Evolutionary conservation across 495 filamentous ascomycete species (phyloP).

Genomic region (Aspergillus ostianus): DNA sequence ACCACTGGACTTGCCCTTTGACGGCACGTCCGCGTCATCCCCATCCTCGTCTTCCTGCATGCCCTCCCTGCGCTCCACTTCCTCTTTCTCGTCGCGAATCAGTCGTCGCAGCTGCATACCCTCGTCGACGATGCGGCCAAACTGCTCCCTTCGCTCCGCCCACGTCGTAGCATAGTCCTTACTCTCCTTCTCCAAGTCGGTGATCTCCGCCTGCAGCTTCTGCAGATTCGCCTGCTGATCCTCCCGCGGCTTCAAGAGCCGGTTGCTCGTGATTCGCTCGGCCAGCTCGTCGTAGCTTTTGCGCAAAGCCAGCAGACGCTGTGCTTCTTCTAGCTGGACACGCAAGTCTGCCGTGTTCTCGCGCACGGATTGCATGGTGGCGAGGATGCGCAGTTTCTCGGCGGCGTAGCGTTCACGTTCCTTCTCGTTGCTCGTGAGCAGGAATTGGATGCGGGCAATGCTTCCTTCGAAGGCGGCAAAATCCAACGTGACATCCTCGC

Average conservation of each 20-base stretch:
- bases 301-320: conserved; percentile 69
- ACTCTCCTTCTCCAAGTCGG: conserved; percentile 80
- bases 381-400: conserved; percentile 73
- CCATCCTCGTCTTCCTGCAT: conserved; percentile 75
- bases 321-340: conserved; percentile 70
- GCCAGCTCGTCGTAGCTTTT: conserved; percentile 83
- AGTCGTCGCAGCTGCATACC: conserved; percentile 78
- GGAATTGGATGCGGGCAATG: conserved; percentile 84
- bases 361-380: conserved; percentile 71
- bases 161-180: conserved; percentile 79
- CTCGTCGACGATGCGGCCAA: conserved; percentile 87
- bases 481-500: conserved; percentile 83
- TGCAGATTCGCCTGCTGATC: conserved; percentile 77
- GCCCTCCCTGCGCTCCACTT: conserved; percentile 70
- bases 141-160: conserved; percentile 82
- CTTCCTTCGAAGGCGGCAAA: conserved; percentile 86
- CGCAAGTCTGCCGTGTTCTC: conserved; percentile 72
- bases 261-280: conserved; percentile 83
- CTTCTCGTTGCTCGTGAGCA: conserved; percentile 74
- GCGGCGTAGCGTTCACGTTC: conserved; percentile 85
- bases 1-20: conserved; percentile 49
- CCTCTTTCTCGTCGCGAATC: conserved; percentile 96
- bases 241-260: conserved; percentile 72
- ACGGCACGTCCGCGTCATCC: conserved; percentile 63
- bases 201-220: conserved; percentile 84